Evolutionary conservation across 345 rosid species (phyloP).

Genomic region (Corymbia maculata): DNA sequence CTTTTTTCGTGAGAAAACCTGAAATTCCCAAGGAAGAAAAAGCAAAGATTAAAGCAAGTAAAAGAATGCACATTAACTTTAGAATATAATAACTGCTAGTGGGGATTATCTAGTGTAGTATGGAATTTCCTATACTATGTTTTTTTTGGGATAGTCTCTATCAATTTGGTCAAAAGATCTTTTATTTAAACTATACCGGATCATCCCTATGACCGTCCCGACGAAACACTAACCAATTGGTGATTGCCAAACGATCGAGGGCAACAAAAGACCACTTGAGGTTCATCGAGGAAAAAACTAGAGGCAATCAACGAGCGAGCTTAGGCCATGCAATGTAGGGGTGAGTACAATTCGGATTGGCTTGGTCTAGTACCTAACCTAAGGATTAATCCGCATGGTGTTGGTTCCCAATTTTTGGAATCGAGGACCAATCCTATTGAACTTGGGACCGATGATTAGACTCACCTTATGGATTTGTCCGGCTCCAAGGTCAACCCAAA

Average conservation of each 20-base stretch:
- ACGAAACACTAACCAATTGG: not conserved
- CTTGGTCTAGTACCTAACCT: too few relatives aligned
- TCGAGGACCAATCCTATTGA: too few relatives aligned
- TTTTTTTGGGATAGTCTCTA: not conserved
- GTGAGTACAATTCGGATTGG: too few relatives aligned
- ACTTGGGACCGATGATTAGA: too few relatives aligned
- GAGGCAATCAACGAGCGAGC: not conserved
- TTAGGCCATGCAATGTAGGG: not conserved
- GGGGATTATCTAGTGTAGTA: not conserved
- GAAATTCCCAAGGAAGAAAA: not conserved
- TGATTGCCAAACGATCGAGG: not conserved
- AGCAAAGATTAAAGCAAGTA: not conserved
- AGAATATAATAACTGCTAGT: not conserved
- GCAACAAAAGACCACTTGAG: not conserved
- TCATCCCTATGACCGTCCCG: not conserved
- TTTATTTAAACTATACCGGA: not conserved
- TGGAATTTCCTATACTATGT: too few relatives aligned
- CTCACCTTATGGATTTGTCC: too few relatives aligned
- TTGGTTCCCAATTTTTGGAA: too few relatives aligned
- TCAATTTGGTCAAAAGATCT: not conserved
- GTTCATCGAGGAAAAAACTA: not conserved
- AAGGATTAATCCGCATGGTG: too few relatives aligned
- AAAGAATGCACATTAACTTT: not conserved
- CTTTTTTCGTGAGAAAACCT: not conserved
- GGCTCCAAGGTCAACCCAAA: too few relatives aligned